Evolutionary conservation across 257 asterid genomes (phyloP), one percentile per base, ranked within the genome.

Genomic region (Capsicum baccatum): DNA sequence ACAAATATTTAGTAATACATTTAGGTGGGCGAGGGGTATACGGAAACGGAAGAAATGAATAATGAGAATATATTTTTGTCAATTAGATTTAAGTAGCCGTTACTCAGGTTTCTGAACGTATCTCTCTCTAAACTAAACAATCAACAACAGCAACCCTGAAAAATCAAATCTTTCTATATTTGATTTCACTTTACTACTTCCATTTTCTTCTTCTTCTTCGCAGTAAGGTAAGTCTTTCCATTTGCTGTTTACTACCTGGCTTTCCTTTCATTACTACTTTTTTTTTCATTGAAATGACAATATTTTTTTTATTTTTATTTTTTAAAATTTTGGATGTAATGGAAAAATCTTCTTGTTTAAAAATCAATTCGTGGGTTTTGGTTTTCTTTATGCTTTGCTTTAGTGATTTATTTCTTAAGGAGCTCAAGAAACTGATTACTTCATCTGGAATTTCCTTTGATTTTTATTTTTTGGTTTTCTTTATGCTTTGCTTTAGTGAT

Each of bases 41-140:
- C 84, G 85, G 89, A 82, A 91, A 89, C 92, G 79, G 87, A 79
- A 73, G 68, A 66, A 33, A 5, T 13, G 26, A 62, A 39, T 80
- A 86, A 82, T 88, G 3, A 39, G 44, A 39, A 39, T 39, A 39
- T 39, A 6, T 63, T 63, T 44, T 82, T 70, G 8, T 80, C 76
- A 79, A 21, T 12, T 8, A 11, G 35, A 19, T 15, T 13, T 70
- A 48, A 87, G 86, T 92, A 91, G 95, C 94, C 97, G 95, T 93
- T 91, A 80, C 69, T 79, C 74, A 74, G 14, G 17, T 57, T 50
- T 39, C 47, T 37, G 44, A 39, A 39, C 44, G 2, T 56, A 80
- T 76, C 59, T 7, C 84, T 81, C 59, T 71, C 68, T 26, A 4
- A 39, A 39, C 44, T 39, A 48, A 39, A 80, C 9, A n/a, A 16